A percentile compares a stretch with the other conserved stretches of the same genome.
Evolutionary conservation across 805 yeast genomes (phyloP).

Genomic region (Candida insectalens): DNA sequence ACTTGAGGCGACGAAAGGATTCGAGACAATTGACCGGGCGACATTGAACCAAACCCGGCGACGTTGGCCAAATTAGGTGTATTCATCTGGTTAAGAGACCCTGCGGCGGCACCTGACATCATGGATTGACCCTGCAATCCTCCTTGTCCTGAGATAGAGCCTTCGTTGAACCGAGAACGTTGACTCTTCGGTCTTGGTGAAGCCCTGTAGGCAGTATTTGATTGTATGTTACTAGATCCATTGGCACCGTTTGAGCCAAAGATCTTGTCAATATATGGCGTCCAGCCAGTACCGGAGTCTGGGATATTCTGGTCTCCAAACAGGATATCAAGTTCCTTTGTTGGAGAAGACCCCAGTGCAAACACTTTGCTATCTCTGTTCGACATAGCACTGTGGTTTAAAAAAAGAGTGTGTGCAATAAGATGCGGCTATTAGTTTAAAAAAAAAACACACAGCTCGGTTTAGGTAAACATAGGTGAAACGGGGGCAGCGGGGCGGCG

Average conservation of each 20-base stretch:
- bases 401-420: no score
- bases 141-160: background rate
- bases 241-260: constrained; percentile 7
- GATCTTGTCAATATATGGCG: constrained; percentile 19
- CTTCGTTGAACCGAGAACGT: no score
- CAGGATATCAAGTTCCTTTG: constrained; percentile 19
- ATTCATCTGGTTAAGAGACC: background rate
- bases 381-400: no score
- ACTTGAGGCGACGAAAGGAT: background rate
- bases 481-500: no score
- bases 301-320: constrained; percentile 10
- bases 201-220: background rate
- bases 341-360: constrained; percentile 18
- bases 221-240: no score
- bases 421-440: no score
- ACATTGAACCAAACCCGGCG: no score
- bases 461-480: no score
- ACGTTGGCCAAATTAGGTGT: no score
- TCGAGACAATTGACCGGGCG: no score
- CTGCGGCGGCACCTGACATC: no score
- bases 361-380: constrained; percentile 13
- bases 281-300: constrained; percentile 17
- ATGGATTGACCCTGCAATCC: background rate
- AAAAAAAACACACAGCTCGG: no score
- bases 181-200: constrained; percentile 1